phyloP scores from a whole-genome alignment of 1,139 yeast genomes.

The Scheffersomyces parashehatae region DNA sequence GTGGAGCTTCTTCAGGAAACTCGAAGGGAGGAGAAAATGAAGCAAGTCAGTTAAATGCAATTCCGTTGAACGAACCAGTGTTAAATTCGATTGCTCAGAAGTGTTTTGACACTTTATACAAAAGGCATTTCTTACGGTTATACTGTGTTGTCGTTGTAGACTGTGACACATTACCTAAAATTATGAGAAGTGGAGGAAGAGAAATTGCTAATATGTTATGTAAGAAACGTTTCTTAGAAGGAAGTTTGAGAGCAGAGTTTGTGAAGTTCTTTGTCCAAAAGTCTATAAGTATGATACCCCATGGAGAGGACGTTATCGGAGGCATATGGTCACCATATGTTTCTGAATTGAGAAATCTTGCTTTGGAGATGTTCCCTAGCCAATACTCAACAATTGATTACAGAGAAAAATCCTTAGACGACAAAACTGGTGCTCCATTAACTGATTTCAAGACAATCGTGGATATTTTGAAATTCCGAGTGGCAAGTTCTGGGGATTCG shows the following conservation, averaged over 20 bases:
- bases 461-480: slow-evolving; percentile 79
- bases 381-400: slow-evolving; percentile 79
- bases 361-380: slow-evolving; percentile 40
- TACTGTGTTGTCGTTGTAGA: slow-evolving; percentile 83
- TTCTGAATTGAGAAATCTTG: slow-evolving; percentile 56
- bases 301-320: slow-evolving; percentile 76
- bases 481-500: slow-evolving; percentile 73
- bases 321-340: slow-evolving; percentile 85
- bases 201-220: slow-evolving; percentile 95
- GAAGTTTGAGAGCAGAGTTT: slow-evolving; percentile 71
- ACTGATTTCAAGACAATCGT: slow-evolving; percentile 72
- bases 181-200: slow-evolving; percentile 77
- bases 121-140: slow-evolving; percentile 72
- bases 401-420: slow-evolving; percentile 73
- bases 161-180: slow-evolving; percentile 81
- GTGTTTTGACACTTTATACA: slow-evolving; percentile 68
- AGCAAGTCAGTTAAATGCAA: slow-evolving; percentile 21
- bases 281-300: slow-evolving; percentile 69
- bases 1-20: slow-evolving; percentile 1
- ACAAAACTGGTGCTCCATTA: slow-evolving; percentile 70
- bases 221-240: slow-evolving; percentile 76
- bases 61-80: slow-evolving; percentile 54
- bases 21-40: slow-evolving; percentile 9
- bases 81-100: slow-evolving; percentile 75
- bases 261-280: slow-evolving; percentile 76